Base-by-base conservation (phyloP, 805 yeast genomes). In the Candida manassasensis region DNA sequence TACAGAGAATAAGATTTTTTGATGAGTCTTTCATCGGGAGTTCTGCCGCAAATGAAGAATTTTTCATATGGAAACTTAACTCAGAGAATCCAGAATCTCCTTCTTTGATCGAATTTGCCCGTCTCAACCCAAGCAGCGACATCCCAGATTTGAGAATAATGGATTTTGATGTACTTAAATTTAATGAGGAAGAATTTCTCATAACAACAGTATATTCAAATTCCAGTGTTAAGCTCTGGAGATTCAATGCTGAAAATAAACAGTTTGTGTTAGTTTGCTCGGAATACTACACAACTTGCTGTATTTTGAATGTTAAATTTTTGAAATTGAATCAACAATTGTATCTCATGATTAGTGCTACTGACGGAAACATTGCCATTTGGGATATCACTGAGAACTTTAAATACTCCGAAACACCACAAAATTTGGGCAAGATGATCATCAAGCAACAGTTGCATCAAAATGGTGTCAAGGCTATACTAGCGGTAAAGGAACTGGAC, bases 1-100 rank as follows among this genome's bases (percentile, higher is more conserved):
- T 93, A 31, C 97, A 90, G 55, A 72, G 76, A 15, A 70, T 84
- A 11, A 77, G 75, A 38, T 75, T 85, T 36, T 63, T 88, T 25
- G 73, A 70, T 44, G 63, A 73, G 0, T 66, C 55, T 2, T 54
- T 21, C 59, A 63, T 46, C 43, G 81, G 40, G 42, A 60, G 65
- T 39, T 73, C 85, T 2, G 84, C 89, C 15, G 94, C 96, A 0
- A 75, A 93, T 50, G 98, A 93, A 55, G 98, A 93, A 59, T 72
- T 93, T 29, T 73, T 74, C 43, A 60, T 86, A 5, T 93, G 98
- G 98, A 73, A 72, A 38, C 44, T 87, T 2, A 56, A 65, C 22
- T 57, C 60, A 3, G 42, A 53, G 7, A 36, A 41, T 8, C 41
- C 53, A 6, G 56, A 48, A 11, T 52, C 52, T 10, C 77, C 82